Evolutionary conservation across 257 asterid genomes (phyloP).

Genomic region (Nicotiana attenuata): DNA sequence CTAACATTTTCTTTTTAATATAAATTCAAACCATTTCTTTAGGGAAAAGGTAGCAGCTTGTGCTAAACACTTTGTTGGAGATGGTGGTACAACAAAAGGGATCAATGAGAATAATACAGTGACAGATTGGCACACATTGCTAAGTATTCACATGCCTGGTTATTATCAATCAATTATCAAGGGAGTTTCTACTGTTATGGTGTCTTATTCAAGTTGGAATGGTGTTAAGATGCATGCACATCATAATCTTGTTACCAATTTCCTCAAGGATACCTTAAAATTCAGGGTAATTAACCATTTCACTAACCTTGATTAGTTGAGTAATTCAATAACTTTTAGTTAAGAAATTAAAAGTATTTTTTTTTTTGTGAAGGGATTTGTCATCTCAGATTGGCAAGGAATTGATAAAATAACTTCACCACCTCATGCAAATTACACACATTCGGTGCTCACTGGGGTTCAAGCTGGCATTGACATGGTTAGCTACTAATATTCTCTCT

Average conservation of each 20-base stretch:
- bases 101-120: constrained; percentile 36
- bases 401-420: constrained; percentile 31
- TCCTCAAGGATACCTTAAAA: constrained; percentile 36
- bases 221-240: constrained; percentile 44
- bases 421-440: constrained; percentile 29
- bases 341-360: background rate
- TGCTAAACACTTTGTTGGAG: constrained; percentile 49
- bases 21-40: background rate
- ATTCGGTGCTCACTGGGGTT: constrained; percentile 27
- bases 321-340: no score
- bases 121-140: constrained; percentile 32
- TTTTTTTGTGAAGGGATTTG: constrained; percentile 25
- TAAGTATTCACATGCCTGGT: constrained; percentile 45
- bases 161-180: constrained; percentile 32
- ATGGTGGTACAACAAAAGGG: constrained; percentile 43
- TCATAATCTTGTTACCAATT: constrained; percentile 29
- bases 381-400: constrained; percentile 48
- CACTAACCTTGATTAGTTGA: no score
- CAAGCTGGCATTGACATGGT: constrained; percentile 54
- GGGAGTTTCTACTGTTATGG: constrained; percentile 47
- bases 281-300: constrained; percentile 26
- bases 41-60: constrained; percentile 39
- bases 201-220: constrained; percentile 46
- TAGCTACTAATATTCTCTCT: background rate
- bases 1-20: background rate